phyloP scores from a whole-genome alignment of 192 early-diverging fungal genomes.

The Mortierella alpina region DNA sequence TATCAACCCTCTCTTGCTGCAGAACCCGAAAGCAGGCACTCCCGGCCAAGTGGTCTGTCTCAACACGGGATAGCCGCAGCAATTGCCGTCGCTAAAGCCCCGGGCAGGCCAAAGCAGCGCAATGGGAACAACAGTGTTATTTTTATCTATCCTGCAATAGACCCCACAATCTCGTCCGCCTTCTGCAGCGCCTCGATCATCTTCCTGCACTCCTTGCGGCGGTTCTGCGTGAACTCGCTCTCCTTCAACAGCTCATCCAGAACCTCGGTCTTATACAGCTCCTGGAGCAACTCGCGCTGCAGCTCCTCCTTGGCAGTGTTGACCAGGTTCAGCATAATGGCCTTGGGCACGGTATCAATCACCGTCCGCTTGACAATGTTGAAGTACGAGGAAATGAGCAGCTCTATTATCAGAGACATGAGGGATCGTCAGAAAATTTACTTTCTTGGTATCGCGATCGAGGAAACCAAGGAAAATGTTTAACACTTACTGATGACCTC shows the following conservation, averaged over 20 bases:
- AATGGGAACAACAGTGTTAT: too few species aligned
- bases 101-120: too few species aligned
- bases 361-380: constrained; percentile 98
- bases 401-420: constrained; percentile 64
- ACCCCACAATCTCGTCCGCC: constrained; percentile 74
- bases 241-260: constrained; percentile 96
- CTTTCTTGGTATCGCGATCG: not conserved
- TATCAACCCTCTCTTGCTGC: too few species aligned
- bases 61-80: too few species aligned
- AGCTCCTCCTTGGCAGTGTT: constrained; percentile 89
- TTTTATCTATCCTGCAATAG: constrained; percentile 15
- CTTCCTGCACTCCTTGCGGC: constrained; percentile 96
- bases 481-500: constrained; percentile 94
- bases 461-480: not conserved
- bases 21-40: too few species aligned
- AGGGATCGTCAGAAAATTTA: not conserved
- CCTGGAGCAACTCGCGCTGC: constrained; percentile 93
- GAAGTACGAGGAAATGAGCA: constrained; percentile 97
- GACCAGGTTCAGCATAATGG: constrained; percentile 98
- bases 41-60: too few species aligned
- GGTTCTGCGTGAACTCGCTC: constrained; percentile 89
- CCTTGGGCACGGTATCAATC: constrained; percentile 97
- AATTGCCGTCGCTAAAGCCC: too few species aligned
- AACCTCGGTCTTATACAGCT: constrained; percentile 97
- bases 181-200: constrained; percentile 95